phyloP scores from a whole-genome alignment of 202 grass and related monocot genomes.

The Saccharum hybrid region DNA sequence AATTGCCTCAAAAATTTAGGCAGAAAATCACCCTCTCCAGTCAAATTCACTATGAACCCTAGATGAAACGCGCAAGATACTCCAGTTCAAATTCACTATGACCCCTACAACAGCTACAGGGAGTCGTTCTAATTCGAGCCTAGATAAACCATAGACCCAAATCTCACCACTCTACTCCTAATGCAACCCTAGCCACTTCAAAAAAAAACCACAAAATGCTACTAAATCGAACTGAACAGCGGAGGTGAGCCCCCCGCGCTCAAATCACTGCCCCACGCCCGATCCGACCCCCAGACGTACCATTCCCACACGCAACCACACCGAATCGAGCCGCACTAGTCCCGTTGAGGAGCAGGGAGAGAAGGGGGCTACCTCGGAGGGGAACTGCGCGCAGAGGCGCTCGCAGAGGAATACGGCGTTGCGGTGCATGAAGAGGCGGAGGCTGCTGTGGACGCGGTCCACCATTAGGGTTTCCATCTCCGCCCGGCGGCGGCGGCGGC shows the following conservation, averaged over 20 bases:
- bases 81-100: background rate
- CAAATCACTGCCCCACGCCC: slow-evolving; percentile 8
- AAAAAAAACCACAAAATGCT: background rate
- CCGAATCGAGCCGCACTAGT: slow-evolving; percentile 16
- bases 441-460: slow-evolving; percentile 79
- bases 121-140: background rate
- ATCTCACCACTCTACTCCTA: slow-evolving; percentile 25
- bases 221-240: slow-evolving; percentile 13
- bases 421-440: slow-evolving; percentile 86
- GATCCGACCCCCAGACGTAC: slow-evolving; percentile 31
- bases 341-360: background rate
- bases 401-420: slow-evolving; percentile 98
- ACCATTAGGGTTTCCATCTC: slow-evolving; percentile 96
- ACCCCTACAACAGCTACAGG: background rate
- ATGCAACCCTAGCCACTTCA: background rate
- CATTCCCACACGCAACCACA: background rate
- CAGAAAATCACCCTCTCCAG: background rate
- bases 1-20: background rate
- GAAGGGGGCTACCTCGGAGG: slow-evolving; percentile 61
- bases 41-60: slow-evolving; percentile 12
- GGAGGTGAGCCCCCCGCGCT: background rate
- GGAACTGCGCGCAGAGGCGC: slow-evolving; percentile 98
- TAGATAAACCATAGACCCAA: background rate
- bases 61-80: background rate
- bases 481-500: slow-evolving; percentile 1